Evolutionary conservation across 805 yeast genomes (phyloP).

Genomic region (Kodamaea sagamina): DNA sequence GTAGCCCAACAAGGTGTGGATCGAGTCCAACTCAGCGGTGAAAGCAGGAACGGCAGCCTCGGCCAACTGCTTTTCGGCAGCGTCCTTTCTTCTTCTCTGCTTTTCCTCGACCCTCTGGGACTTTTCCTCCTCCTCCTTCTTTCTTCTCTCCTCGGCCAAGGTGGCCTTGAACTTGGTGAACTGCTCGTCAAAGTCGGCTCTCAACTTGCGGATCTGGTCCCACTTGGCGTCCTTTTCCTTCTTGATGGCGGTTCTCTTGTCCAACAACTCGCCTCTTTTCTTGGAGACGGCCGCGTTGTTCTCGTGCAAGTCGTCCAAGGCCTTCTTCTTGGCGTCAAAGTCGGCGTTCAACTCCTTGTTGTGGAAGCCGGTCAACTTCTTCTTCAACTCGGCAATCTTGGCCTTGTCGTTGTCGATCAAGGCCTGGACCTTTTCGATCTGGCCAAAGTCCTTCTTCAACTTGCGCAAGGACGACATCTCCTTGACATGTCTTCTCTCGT

Average conservation of each 20-base stretch:
- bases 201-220: constrained; percentile 64
- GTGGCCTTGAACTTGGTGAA: constrained; percentile 68
- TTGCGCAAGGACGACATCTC: constrained; percentile 85
- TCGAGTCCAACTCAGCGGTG: constrained; percentile 70
- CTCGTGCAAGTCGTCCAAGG: constrained; percentile 65
- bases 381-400: constrained; percentile 74
- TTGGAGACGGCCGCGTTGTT: constrained; percentile 62
- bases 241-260: constrained; percentile 66
- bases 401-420: constrained; percentile 77
- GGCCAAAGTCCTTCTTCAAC: constrained; percentile 73
- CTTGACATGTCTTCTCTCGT: constrained; percentile 81
- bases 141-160: constrained; percentile 67
- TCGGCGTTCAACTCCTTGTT: constrained; percentile 65
- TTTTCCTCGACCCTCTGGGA: constrained; percentile 51
- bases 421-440: constrained; percentile 72
- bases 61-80: constrained; percentile 66
- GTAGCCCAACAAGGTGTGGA: constrained; percentile 68
- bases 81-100: constrained; percentile 52
- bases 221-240: constrained; percentile 70
- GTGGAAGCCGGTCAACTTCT: constrained; percentile 58
- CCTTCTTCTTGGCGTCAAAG: constrained; percentile 67
- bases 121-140: constrained; percentile 69
- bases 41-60: constrained; percentile 85
- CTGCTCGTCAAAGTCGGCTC: constrained; percentile 74
- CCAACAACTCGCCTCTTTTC: constrained; percentile 63